Percentiles rank a stretch among this genome's conserved stretches.
phyloP scores from a whole-genome alignment of 306 rosid species.

The Fagus crenata region DNA sequence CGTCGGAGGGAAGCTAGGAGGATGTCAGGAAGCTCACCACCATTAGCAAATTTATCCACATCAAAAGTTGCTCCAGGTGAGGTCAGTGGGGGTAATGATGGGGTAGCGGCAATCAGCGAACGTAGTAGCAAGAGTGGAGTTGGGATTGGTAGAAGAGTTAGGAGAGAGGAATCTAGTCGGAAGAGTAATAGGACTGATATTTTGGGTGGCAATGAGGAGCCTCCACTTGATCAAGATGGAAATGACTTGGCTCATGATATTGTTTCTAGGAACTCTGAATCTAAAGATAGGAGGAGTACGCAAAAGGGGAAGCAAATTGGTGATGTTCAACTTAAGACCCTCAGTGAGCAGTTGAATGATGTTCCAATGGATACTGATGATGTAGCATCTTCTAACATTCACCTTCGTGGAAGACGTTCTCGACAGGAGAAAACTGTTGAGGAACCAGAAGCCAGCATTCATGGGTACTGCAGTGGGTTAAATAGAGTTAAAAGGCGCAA shows the following conservation, averaged over 20 bases:
- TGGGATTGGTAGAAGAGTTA: conserved; percentile 58
- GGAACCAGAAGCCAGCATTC: conserved; percentile 61
- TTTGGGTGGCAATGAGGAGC: conserved; percentile 55
- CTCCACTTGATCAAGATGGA: conserved; percentile 45
- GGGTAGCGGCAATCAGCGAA: conserved; percentile 48
- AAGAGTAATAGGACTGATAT: conserved; percentile 61
- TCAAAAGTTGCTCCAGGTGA: conserved; percentile 81
- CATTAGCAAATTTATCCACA: conserved; percentile 49
- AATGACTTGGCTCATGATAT: conserved; percentile 52
- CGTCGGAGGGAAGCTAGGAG: conserved; percentile 67
- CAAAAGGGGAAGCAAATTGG: conserved; percentile 68
- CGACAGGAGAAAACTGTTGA: conserved; percentile 52
- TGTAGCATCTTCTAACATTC: conserved; percentile 71
- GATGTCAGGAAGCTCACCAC: conserved; percentile 68
- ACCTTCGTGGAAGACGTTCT: conserved; percentile 51
- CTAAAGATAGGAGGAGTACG: conserved; percentile 60
- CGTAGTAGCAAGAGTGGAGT: conserved; percentile 62
- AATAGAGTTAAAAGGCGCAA: conserved; percentile 73
- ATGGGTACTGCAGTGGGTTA: conserved; percentile 55
- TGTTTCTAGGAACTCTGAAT: conserved; percentile 62
- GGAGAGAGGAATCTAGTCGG: conserved; percentile 71
- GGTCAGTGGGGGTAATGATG: conserved; percentile 47
- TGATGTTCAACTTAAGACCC: conserved; percentile 62
- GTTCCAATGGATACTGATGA: conserved; percentile 77
- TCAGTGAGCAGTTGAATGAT: conserved; percentile 70